Percentiles rank a stretch among this genome's conserved stretches.
Conservation (phyloP, 2,329 filamentous ascomycete genomes). For the Fusarium austroafricanum region DNA sequence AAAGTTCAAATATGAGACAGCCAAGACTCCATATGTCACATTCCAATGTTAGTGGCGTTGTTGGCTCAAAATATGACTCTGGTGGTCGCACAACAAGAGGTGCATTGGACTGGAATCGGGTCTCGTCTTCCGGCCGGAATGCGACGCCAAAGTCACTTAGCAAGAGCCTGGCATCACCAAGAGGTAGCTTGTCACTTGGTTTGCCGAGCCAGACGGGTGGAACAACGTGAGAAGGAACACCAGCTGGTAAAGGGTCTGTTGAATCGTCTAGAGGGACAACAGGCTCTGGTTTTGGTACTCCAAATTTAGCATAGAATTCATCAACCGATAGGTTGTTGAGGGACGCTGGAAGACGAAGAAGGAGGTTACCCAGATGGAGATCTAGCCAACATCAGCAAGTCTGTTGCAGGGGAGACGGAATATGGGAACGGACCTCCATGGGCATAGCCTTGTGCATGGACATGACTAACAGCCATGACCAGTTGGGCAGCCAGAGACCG, state of each 20-base stretch:
- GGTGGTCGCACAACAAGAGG: slow-evolving; percentile 49
- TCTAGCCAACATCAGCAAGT: slow-evolving; percentile 25
- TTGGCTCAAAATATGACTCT: slow-evolving; percentile 52
- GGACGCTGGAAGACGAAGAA: slow-evolving; percentile 42
- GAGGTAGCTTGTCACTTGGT: slow-evolving; percentile 46
- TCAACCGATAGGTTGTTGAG: slow-evolving; percentile 41
- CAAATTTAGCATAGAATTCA: slow-evolving; percentile 44
- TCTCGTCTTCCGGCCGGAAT: slow-evolving; percentile 46
- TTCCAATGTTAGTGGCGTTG: slow-evolving; percentile 48
- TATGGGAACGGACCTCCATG: slow-evolving; percentile 45
- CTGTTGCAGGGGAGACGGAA: too few relatives aligned
- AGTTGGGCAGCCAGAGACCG: slow-evolving; percentile 47
- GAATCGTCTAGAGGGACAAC: slow-evolving; percentile 36
- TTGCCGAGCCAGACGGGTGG: slow-evolving; percentile 52
- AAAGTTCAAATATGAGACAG: slow-evolving; percentile 52
- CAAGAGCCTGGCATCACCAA: slow-evolving; percentile 39
- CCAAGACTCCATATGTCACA: slow-evolving; percentile 57
- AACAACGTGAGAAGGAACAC: slow-evolving; percentile 48
- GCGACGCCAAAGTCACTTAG: slow-evolving; percentile 53
- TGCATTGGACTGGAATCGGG: slow-evolving; percentile 44
- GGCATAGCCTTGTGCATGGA: slow-evolving; percentile 47
- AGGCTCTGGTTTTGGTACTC: slow-evolving; percentile 39
- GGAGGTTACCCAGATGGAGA: slow-evolving; percentile 52
- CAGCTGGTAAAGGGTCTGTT: slow-evolving; percentile 15
- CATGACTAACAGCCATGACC: slow-evolving; percentile 46